phyloP scores from a whole-genome alignment of 2,329 filamentous ascomycete species.

The Ceratocystiopsis sp. region DNA sequence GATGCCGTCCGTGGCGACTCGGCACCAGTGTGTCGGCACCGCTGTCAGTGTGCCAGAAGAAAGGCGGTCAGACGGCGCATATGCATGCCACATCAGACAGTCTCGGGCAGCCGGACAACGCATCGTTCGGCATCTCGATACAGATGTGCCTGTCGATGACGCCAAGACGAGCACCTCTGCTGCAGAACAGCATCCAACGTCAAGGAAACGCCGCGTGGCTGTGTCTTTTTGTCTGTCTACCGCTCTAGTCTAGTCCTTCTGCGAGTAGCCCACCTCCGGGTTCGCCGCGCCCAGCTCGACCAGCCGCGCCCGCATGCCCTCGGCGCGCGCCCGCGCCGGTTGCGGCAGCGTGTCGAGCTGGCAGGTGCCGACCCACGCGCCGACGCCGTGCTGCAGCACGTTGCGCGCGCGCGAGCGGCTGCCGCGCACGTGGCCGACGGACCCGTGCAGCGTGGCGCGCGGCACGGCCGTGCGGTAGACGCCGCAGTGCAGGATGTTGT shows the following conservation, averaged over 20 bases:
- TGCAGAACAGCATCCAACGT: background rate
- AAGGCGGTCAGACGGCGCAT: too few relatives aligned
- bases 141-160: too few relatives aligned
- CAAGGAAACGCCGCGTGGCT: too few relatives aligned
- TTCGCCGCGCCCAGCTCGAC: conserved; percentile 43
- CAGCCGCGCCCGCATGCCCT: conserved; percentile 45
- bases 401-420: conserved; percentile 45
- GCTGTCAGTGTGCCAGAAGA: too few relatives aligned
- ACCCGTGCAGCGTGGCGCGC: conserved; percentile 56
- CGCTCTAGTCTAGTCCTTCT: conserved; percentile 26
- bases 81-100: too few relatives aligned
- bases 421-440: conserved; percentile 43
- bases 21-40: too few relatives aligned
- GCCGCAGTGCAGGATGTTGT: conserved; percentile 68
- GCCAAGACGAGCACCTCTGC: background rate
- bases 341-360: conserved; percentile 31
- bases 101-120: too few relatives aligned
- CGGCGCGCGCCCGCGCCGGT: conserved; percentile 29
- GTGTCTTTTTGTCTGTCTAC: background rate
- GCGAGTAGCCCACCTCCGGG: conserved; percentile 46
- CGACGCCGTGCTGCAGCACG: conserved; percentile 59
- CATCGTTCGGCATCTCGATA: too few relatives aligned
- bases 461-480: conserved; percentile 43
- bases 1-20: too few relatives aligned
- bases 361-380: conserved; percentile 43